A percentile compares a stretch with the other conserved stretches of the same genome.
These are phyloP conservation scores for Penicillium longicatenatum DNA, from an alignment of 495 filamentous ascomycete species.

Conservation along the genomic window DNA sequence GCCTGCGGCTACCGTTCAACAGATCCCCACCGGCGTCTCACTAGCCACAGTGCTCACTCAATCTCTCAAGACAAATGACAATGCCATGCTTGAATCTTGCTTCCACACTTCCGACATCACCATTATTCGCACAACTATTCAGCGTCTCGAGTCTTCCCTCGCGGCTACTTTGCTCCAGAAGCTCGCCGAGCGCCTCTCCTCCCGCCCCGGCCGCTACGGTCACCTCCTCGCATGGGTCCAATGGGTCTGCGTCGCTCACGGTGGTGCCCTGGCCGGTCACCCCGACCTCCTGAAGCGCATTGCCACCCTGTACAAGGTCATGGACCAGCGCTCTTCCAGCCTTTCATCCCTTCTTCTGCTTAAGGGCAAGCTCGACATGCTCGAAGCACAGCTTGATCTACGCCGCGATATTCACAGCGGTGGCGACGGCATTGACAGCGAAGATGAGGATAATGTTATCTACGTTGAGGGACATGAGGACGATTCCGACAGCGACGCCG, in stretches of 20 bases:
- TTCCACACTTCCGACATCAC: conserved; percentile 73
- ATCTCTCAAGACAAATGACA: conserved; percentile 88
- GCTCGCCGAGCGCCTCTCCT: conserved; percentile 83
- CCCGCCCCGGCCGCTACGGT: conserved; percentile 83
- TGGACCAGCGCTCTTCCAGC: conserved; percentile 80
- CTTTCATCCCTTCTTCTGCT: conserved; percentile 82
- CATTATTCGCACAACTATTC: conserved; percentile 83
- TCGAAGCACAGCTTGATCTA: conserved; percentile 82
- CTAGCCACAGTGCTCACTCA: conserved; percentile 89
- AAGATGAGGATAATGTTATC: conserved; percentile 75
- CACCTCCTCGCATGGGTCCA: conserved; percentile 95
- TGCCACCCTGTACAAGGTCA: conserved; percentile 73
- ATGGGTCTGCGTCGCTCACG: conserved; percentile 93
- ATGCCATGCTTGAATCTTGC: conserved; percentile 84
- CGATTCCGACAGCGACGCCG: conserved; percentile 46
- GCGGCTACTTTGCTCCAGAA: conserved; percentile 76
- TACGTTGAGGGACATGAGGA: conserved; percentile 82
- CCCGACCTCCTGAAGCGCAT: conserved; percentile 76
- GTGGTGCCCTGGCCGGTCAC: conserved; percentile 84
- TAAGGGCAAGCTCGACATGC: conserved; percentile 90
- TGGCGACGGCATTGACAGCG: conserved; percentile 56
- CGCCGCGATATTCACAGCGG: conserved; percentile 60
- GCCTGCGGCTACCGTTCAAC: conserved; percentile 43
- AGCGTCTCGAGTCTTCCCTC: conserved; percentile 81
- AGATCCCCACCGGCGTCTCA: conserved; percentile 73